phyloP scores from a whole-genome alignment of 768 basidiomycete genomes.

The Naganishia onofrii region DNA sequence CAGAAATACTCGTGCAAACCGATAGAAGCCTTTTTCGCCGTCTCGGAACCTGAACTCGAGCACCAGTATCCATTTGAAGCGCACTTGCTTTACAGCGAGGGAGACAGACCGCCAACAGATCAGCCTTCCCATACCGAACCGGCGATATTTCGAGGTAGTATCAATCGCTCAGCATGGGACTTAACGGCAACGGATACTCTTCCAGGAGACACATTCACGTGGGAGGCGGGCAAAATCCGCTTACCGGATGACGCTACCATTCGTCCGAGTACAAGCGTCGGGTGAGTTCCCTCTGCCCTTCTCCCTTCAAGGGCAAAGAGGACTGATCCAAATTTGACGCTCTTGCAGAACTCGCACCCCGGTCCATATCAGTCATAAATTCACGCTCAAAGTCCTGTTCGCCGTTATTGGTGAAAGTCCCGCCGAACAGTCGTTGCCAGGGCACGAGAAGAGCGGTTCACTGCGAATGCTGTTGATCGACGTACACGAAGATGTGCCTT shows the following conservation, averaged over 20 bases:
- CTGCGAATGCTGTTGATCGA: not conserved
- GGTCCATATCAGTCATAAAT: not conserved
- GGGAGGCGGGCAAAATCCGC: not conserved
- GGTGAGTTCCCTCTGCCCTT: not conserved
- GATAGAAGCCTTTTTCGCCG: not conserved
- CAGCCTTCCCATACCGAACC: not conserved
- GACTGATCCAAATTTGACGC: not conserved
- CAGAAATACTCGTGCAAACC: not conserved
- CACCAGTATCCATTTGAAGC: not conserved
- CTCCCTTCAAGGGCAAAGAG: no score
- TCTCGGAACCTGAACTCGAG: not conserved
- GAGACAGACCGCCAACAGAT: not conserved
- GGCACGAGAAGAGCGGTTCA: not conserved
- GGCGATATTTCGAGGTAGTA: not conserved
- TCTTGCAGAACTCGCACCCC: not conserved
- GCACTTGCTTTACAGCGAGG: not conserved
- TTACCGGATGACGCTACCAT: not conserved
- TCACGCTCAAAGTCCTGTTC: not conserved
- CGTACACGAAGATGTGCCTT: not conserved
- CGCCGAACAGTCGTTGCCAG: not conserved
- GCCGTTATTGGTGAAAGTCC: not conserved
- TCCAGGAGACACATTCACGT: not conserved
- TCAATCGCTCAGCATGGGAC: not conserved
- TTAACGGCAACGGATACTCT: not conserved
- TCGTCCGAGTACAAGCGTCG: not conserved